Base-by-base conservation (phyloP, 306 rosid genomes). In the Ormosia emarginata region DNA sequence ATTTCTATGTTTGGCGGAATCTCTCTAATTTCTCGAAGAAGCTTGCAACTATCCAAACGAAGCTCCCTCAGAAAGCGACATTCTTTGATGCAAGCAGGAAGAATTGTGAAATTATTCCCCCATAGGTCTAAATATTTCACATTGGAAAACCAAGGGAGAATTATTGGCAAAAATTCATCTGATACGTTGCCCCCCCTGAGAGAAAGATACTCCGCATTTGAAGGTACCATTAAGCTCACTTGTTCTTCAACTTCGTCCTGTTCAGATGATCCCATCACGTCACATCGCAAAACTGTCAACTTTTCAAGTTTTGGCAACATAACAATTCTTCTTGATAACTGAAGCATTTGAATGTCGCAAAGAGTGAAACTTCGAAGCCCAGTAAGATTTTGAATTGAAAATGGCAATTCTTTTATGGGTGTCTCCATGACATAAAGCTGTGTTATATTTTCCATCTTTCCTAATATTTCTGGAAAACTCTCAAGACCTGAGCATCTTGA, bases 381-480 rank as follows among this genome's bases (percentile, higher is more conserved):
- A 46, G 15, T 34, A 4, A 78, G 66, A 29, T 79, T 58, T 32
- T 7, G 32, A 41, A 70, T 24, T 32, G 78, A 79, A 43, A 4
- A 52, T 37, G 84, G 80, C 17, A 73, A 32, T 30, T 64, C 24
- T 2, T 32, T 6, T 8, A 64, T 4, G 8, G 18, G 1, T 6
- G 61, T 39, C 0, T 0, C 2, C 0, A 6, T 0, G 29, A 81
- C 30, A 3, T 7, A 1, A 53, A 81, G 55, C 0, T 3, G 0
- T 2, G 29, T 41, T 18, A 81, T 8, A 14, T 43, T 52, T 40
- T 74, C 68, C 75, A 81, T 81, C 12, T 9, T 32, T 40, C 11
- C 85, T 32, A 65, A 15, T 24, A 81, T 52, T 72, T 81, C 75
- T 24, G 85, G 85, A 18, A 81, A 53, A n/a, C 14, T 11, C 43